phyloP scores from a whole-genome alignment of 108 stramenopile species.

The Schizochytrium sp. region DNA sequence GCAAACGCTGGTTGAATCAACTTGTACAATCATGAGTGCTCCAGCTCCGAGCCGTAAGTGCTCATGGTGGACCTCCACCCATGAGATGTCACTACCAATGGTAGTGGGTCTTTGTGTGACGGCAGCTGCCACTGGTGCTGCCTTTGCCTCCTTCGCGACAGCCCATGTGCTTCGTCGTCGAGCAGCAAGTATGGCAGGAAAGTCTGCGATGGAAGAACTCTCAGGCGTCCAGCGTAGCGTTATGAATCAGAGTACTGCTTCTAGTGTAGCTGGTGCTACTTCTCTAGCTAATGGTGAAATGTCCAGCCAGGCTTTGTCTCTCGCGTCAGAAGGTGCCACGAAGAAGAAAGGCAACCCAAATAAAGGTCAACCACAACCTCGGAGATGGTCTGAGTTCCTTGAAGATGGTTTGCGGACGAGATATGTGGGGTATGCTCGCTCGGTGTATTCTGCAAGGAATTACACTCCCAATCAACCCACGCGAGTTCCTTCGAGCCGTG shows the following conservation, averaged over 20 bases:
- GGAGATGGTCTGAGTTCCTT: constrained; percentile 6
- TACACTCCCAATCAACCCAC: constrained; percentile 44
- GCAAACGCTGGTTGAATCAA: too few relatives aligned
- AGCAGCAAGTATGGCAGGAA: background rate
- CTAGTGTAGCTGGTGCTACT: background rate
- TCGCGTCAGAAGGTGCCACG: background rate
- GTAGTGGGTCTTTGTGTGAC: background rate
- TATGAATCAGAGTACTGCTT: background rate
- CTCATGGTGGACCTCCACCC: background rate
- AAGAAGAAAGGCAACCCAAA: background rate
- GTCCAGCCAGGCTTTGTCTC: background rate
- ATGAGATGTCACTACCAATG: background rate
- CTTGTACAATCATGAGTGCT: too few relatives aligned
- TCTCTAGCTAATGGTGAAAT: background rate
- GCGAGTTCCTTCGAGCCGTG: background rate
- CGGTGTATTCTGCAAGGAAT: constrained; percentile 42
- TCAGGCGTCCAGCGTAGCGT: background rate
- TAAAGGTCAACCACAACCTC: background rate
- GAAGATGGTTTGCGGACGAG: constrained; percentile 11
- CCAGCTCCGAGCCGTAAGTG: too few relatives aligned
- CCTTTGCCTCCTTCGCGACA: constrained; percentile 2
- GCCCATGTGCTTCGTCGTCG: background rate
- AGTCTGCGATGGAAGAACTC: background rate
- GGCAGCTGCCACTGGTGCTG: constrained; percentile 26
- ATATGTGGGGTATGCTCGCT: background rate